phyloP scores from a whole-genome alignment of 1,284 basidiomycete species.

The Anthracocystis walkeri region DNA sequence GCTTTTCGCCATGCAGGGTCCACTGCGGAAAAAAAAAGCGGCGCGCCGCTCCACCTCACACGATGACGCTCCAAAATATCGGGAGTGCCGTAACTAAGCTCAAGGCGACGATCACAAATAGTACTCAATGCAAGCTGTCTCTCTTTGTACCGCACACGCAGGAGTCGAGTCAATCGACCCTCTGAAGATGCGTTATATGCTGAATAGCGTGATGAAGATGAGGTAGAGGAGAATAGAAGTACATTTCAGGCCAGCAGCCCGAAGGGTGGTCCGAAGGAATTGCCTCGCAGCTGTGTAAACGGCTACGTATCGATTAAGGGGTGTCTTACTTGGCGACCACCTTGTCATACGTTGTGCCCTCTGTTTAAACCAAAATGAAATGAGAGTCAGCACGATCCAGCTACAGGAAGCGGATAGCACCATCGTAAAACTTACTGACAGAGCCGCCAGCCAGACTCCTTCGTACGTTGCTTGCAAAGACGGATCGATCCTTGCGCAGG shows the following conservation, averaged over 20 bases:
- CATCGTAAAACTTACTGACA: constrained; percentile 49
- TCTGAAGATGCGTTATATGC: no score
- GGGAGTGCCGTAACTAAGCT: no score
- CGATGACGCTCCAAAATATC: background rate
- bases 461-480: constrained; percentile 63
- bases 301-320: no score
- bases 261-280: no score
- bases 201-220: no score
- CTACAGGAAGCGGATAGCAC: no score
- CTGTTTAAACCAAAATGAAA: constrained; percentile 14
- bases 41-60: constrained; percentile 2
- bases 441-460: constrained; percentile 58
- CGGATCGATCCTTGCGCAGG: constrained; percentile 58
- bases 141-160: no score
- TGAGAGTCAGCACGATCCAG: background rate
- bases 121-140: no score
- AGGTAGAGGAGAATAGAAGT: constrained; percentile 11
- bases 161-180: no score
- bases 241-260: constrained; percentile 6
- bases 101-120: no score
- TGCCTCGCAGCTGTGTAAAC: background rate
- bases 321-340: constrained; percentile 44
- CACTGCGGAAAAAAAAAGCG: background rate
- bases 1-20: constrained; percentile 25
- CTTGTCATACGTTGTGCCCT: constrained; percentile 63